phyloP scores from a whole-genome alignment of 2,329 filamentous ascomycete species.

The Graphium sp. region DNA sequence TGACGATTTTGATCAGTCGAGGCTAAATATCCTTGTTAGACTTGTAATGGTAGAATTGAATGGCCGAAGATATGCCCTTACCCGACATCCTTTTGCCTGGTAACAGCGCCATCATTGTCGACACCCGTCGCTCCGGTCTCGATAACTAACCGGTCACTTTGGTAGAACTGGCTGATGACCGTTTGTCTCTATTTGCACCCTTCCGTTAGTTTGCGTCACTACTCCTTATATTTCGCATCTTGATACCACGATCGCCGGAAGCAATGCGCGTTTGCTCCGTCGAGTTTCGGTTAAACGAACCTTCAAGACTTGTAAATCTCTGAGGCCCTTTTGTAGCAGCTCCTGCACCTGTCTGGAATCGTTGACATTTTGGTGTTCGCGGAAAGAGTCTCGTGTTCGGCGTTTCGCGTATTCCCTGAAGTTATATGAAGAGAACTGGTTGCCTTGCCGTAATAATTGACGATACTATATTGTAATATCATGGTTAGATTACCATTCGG shows the following conservation, averaged over 20 bases:
- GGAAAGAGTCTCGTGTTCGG: constrained; percentile 79
- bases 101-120: no score
- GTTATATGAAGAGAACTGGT: constrained; percentile 87
- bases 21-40: no score
- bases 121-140: no score
- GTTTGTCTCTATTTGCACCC: constrained; percentile 99
- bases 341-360: constrained; percentile 72
- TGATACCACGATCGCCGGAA: neutral
- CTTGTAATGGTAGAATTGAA: no score
- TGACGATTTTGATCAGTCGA: no score
- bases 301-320: constrained; percentile 82
- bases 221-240: no score
- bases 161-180: constrained; percentile 85
- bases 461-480: constrained; percentile 72
- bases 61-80: no score
- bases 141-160: constrained; percentile 79
- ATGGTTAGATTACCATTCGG: no score
- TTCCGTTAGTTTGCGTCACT: no score
- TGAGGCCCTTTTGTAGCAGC: constrained; percentile 72
- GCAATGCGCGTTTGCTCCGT: neutral
- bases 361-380: constrained; percentile 55
- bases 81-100: no score
- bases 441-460: constrained; percentile 70
- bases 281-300: no score
- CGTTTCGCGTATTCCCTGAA: constrained; percentile 94